These are phyloP conservation scores for Camelina laxa DNA, from an alignment of 345 rosid species.

Conservation along the genomic window DNA sequence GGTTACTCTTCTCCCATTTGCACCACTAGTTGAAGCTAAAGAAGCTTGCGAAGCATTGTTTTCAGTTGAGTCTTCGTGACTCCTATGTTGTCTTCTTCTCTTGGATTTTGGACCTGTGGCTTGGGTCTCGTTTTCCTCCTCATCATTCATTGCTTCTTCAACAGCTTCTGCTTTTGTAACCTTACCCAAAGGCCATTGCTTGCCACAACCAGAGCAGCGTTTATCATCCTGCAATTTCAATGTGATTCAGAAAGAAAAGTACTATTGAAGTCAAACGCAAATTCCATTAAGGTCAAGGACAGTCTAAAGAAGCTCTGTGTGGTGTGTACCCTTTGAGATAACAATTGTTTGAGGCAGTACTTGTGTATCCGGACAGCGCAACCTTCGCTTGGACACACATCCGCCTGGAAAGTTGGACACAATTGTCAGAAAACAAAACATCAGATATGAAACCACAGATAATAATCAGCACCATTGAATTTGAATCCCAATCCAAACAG, in stretches of 20 bases:
- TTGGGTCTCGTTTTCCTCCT: slow-evolving; percentile 48
- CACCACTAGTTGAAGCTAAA: slow-evolving; percentile 36
- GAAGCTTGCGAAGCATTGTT: slow-evolving; percentile 51
- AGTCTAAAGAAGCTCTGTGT: slow-evolving; percentile 2
- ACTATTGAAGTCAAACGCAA: neutral
- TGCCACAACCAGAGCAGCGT: slow-evolving; percentile 71
- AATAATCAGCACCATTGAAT: neutral
- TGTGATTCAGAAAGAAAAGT: neutral
- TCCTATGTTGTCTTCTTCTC: slow-evolving; percentile 52
- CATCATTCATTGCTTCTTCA: slow-evolving; percentile 53
- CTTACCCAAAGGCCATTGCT: slow-evolving; percentile 53
- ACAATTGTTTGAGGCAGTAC: slow-evolving; percentile 72
- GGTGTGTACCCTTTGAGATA: slow-evolving; percentile 58
- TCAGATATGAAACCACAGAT: slow-evolving; percentile 10
- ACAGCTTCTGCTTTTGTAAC: slow-evolving; percentile 54
- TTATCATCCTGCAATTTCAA: slow-evolving; percentile 50
- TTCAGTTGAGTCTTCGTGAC: slow-evolving; percentile 32
- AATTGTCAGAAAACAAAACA: slow-evolving; percentile 19
- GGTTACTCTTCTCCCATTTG: slow-evolving; percentile 58
- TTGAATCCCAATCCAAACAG: neutral
- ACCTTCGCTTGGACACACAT: slow-evolving; percentile 65
- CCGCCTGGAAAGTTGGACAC: slow-evolving; percentile 57
- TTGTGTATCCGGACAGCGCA: slow-evolving; percentile 72
- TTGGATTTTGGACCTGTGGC: slow-evolving; percentile 41
- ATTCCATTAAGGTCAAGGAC: neutral